Evolutionary conservation across 2,329 filamentous ascomycete species (phyloP), one percentile per base, ranked within the genome.

Genomic region (Diaporthe vaccinii): DNA sequence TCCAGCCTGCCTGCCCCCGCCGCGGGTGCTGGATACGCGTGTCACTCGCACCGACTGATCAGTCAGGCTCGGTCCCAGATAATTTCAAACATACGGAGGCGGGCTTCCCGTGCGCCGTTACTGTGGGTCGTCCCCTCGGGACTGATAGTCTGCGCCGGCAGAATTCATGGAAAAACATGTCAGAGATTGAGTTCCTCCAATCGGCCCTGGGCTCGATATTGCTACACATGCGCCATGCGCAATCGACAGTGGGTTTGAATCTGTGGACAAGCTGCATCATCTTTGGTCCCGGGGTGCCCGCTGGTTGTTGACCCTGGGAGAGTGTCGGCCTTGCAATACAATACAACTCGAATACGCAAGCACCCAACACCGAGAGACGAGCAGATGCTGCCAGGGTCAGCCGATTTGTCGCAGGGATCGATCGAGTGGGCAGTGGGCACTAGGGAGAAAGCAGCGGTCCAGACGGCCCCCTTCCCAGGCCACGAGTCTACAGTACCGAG

Each of bases 151-250:
- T 69, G 49, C 49, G 34, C 49, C 65, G 65, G 65, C 34, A 69
- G 65, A 69, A 69, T 69, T 69, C 65, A 69, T 69, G 65, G 65
- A 55, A 55, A 69, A 69, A 55, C 65, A 41, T 69, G 49, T 7
- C 34, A 69, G 49, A 55, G 49, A 41, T 69, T 28, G 17, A 69
- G 31, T 69, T 69, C 65, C 65, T 69, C 65, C 65, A 69, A 69
- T 69, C 65, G n/a, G 65, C 22, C 10, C 31, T 34, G n/a, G 31
- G 46, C n/a, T 53, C 49, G n/a, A 69, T 69, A 69, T 69, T 69
- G 49, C 46, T 55, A 8, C 12, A 69, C 65, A 69, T 55, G 46
- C 65, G 34, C 65, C 34, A 41, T 69, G 65, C 65, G 65, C 65
- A 55, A 55, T 55, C 10, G 65, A 69, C 65, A 69, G 22, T 69